Evolutionary conservation across 2,329 filamentous ascomycete species (phyloP).

Genomic region (Onygenales sp.): DNA sequence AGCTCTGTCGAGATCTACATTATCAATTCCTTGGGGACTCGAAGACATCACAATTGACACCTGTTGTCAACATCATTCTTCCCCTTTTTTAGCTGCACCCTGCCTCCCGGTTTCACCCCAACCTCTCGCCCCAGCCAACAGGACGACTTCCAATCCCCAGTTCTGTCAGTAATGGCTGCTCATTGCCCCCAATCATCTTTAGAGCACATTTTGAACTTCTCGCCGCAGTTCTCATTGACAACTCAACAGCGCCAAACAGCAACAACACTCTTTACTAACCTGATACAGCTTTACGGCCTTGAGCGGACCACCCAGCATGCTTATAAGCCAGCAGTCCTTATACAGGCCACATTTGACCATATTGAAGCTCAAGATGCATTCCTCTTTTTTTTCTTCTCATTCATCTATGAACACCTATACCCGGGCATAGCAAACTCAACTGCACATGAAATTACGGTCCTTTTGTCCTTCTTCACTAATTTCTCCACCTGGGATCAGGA

Average conservation of each 20-base stretch:
- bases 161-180: not conserved
- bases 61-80: too few relatives aligned
- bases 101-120: too few relatives aligned
- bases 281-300: slow-evolving; percentile 8
- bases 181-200: slow-evolving; percentile 9
- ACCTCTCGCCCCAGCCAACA: too few relatives aligned
- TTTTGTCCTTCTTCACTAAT: slow-evolving; percentile 9
- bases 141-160: too few relatives aligned
- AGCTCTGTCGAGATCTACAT: not conserved
- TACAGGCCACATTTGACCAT: slow-evolving; percentile 9
- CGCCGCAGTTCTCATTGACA: slow-evolving; percentile 4
- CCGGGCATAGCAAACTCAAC: slow-evolving; percentile 1
- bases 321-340: slow-evolving; percentile 11
- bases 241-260: slow-evolving; percentile 7
- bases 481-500: slow-evolving; percentile 9
- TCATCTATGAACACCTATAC: slow-evolving; percentile 8
- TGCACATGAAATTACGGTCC: slow-evolving; percentile 4
- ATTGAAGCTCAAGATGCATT: slow-evolving; percentile 13
- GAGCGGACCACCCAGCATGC: slow-evolving; percentile 5
- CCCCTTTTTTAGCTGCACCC: too few relatives aligned
- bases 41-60: too few relatives aligned
- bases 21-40: too few relatives aligned
- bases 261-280: slow-evolving; percentile 3
- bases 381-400: slow-evolving; percentile 12
- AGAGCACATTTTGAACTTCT: slow-evolving; percentile 8